Percentiles rank a stretch among this genome's conserved stretches.
Conservation (phyloP, 495 filamentous ascomycete genomes). For the Lepraria neglecta region DNA sequence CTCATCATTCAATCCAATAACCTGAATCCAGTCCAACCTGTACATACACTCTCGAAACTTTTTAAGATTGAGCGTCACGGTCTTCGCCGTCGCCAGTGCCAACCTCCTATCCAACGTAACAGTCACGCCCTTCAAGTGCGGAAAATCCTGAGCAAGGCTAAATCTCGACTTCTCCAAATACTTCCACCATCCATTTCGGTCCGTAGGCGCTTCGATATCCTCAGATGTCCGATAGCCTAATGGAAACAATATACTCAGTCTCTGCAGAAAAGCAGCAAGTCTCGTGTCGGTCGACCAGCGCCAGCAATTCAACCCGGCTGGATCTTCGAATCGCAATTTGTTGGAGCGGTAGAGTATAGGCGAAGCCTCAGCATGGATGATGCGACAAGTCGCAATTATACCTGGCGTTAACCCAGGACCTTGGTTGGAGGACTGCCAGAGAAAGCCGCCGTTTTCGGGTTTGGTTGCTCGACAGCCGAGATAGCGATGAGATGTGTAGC, state of each 20-base stretch:
- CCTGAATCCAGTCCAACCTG: slow-evolving; percentile 3
- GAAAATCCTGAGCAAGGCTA: slow-evolving; percentile 3
- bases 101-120: background rate
- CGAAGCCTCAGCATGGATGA: background rate
- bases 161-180: background rate
- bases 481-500: background rate
- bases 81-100: background rate
- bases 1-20: background rate
- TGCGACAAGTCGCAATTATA: background rate
- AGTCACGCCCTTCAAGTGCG: background rate
- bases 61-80: background rate
- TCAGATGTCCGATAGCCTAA: background rate
- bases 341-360: slow-evolving; percentile 5
- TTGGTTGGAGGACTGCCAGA: too few species aligned
- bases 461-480: background rate
- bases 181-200: background rate
- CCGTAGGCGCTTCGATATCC: too few species aligned
- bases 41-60: background rate
- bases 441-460: background rate
- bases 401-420: background rate
- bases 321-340: background rate
- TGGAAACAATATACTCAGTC: background rate
- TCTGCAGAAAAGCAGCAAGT: background rate
- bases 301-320: background rate
- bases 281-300: slow-evolving; percentile 1